Evolutionary conservation across 2,329 filamentous ascomycete genomes (phyloP), one percentile per base, ranked within the genome.

Genomic region (Mycosphaerella sp.): DNA sequence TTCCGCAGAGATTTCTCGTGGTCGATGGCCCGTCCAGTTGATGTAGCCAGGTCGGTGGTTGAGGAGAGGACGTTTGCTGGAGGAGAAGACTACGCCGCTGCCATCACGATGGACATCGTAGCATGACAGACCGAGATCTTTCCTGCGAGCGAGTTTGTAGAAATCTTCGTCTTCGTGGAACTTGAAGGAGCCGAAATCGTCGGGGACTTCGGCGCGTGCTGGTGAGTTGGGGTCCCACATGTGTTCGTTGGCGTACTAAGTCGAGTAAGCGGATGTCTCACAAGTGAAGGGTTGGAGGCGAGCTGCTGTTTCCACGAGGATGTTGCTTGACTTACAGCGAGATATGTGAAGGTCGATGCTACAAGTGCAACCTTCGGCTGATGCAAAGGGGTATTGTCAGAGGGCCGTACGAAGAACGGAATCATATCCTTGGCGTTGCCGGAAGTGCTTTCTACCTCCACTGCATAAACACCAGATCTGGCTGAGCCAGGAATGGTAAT

Each of bases 181-280:
- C 12, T 44, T n/a, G 28, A 44, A 44, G 30, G 28, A 34, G 2
- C 42, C 42, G 17, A 44, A 44, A 6, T 35, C 28, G 8, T 44
- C 42, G 14, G 42, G 42, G 5, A 44, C 42, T 36, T 44, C 42
- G 17, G 42, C 42, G 6, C 42, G 16, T 2, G 42, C 42, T 7
- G 42, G 42, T 4, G 14, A 18, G 14, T 30, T 34, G 7, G 30
- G 42, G 12, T 44, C 42, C 28, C 32, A 44, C 42, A 44, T 44
- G 12, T 44, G 42, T 16, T 44, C 42, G 30, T 44, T 44, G n/a
- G 42, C 42, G 16, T 44, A 44, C 30, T 34, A n/a, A n/a, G n/a
- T n/a, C n/a, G n/a, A n/a, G n/a, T n/a, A n/a, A n/a, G n/a, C n/a
- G n/a, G n/a, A n/a, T n/a, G n/a, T n/a, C n/a, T n/a, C n/a, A n/a